These are phyloP conservation scores for Phylloporus arenicola DNA, from an alignment of 768 basidiomycete species.

Conservation along the genomic window DNA sequence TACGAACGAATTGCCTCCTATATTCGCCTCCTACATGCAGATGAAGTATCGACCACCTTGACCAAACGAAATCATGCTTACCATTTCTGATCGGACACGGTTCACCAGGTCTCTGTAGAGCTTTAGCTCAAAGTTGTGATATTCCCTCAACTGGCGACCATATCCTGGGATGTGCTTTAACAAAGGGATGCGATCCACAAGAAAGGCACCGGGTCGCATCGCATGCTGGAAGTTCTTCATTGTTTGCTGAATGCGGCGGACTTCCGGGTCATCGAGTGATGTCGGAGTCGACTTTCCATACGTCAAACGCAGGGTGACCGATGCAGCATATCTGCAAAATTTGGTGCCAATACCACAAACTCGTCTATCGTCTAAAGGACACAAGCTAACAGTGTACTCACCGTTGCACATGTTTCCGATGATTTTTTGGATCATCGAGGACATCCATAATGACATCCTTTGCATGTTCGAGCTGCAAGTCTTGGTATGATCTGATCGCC, in stretches of 20 bases:
- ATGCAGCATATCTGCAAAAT: constrained; percentile 19
- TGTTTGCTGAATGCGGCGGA: constrained; percentile 15
- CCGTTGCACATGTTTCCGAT: constrained; percentile 44
- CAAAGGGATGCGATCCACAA: constrained; percentile 32
- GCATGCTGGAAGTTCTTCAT: constrained; percentile 21
- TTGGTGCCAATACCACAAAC: not conserved
- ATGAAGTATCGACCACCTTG: not conserved
- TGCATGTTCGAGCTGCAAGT: constrained; percentile 36
- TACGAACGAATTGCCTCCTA: constrained; percentile 34
- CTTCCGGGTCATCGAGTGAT: constrained; percentile 18
- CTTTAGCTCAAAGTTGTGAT: constrained; percentile 44
- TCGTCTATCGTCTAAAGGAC: not conserved
- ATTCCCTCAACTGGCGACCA: constrained; percentile 44
- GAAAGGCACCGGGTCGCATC: constrained; percentile 30
- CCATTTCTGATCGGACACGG: constrained; percentile 40
- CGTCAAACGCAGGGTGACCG: constrained; percentile 18
- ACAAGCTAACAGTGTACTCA: constrained; percentile 19
- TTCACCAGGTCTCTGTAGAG: constrained; percentile 40
- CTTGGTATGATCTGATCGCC: constrained; percentile 31
- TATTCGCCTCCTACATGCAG: constrained; percentile 4
- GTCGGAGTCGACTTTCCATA: constrained; percentile 25
- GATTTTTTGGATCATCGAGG: constrained; percentile 27
- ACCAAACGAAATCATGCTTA: constrained; percentile 6
- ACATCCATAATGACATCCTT: constrained; percentile 24
- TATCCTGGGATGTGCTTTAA: constrained; percentile 52